phyloP scores from a whole-genome alignment of 768 basidiomycete genomes.

The Roridomyces roridus region DNA sequence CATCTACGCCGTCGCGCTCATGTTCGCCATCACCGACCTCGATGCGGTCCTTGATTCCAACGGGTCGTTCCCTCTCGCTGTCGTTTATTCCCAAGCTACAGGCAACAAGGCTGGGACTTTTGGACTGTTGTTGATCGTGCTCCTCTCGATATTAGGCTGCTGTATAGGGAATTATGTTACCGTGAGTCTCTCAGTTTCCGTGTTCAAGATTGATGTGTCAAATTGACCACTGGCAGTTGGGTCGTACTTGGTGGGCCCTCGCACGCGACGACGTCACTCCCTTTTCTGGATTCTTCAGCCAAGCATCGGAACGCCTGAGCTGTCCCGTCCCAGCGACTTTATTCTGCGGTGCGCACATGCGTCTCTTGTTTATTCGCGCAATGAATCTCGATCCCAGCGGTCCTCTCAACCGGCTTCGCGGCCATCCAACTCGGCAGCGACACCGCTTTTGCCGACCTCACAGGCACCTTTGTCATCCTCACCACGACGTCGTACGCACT shows the following conservation, averaged over 20 bases:
- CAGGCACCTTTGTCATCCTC: slow-evolving; percentile 22
- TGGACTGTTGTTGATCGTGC: slow-evolving; percentile 14
- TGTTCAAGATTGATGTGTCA: neutral
- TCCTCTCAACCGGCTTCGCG: slow-evolving; percentile 17
- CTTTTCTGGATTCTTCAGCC: slow-evolving; percentile 18
- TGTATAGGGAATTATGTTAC: slow-evolving; percentile 12
- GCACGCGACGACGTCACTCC: slow-evolving; percentile 25
- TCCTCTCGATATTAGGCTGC: slow-evolving; percentile 10
- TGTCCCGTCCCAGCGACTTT: slow-evolving; percentile 20
- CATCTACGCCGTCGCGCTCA: slow-evolving; percentile 17
- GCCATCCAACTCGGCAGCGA: slow-evolving; percentile 24
- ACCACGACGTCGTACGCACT: slow-evolving; percentile 24
- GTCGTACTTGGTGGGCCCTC: slow-evolving; percentile 21
- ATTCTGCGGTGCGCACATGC: slow-evolving; percentile 16
- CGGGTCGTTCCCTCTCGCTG: slow-evolving; percentile 21
- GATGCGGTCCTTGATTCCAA: slow-evolving; percentile 22
- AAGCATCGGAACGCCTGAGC: slow-evolving; percentile 16
- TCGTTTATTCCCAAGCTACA: slow-evolving; percentile 19
- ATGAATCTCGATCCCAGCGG: neutral
- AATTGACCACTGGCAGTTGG: slow-evolving; percentile 2
- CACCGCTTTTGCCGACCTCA: slow-evolving; percentile 20
- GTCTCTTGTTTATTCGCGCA: neutral
- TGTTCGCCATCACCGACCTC: slow-evolving; percentile 23
- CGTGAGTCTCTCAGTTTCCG: slow-evolving; percentile 3
- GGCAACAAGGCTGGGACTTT: slow-evolving; percentile 21